These are phyloP conservation scores for Anethum foeniculum DNA, from an alignment of 140 eudicot genomes.

Conservation along the genomic window DNA sequence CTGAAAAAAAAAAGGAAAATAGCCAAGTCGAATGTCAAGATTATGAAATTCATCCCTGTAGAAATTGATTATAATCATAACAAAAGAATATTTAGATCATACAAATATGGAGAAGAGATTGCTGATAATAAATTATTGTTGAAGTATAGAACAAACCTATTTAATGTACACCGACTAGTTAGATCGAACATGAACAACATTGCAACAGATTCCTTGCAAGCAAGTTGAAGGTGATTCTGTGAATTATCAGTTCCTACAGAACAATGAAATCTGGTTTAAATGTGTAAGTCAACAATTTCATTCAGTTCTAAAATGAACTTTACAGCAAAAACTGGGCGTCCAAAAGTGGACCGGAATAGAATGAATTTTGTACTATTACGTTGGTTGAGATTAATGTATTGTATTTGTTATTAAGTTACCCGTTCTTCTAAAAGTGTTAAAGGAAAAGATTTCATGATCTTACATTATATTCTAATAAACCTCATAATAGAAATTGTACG, in stretches of 20 bases:
- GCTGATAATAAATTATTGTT: background rate
- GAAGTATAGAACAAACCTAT: constrained; percentile 40
- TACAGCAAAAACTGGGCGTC: background rate
- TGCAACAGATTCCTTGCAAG: constrained; percentile 74
- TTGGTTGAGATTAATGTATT: background rate
- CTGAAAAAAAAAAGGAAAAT: constrained; percentile 24
- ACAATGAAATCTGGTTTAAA: background rate
- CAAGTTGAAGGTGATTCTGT: constrained; percentile 40
- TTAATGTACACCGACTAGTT: constrained; percentile 76
- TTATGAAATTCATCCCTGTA: background rate
- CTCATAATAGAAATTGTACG: background rate
- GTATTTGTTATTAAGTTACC: no score
- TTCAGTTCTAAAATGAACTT: background rate
- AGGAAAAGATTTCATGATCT: no score
- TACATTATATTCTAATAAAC: no score
- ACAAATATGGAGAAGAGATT: background rate
- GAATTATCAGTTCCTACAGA: constrained; percentile 45
- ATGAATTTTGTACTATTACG: background rate
- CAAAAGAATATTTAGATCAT: background rate
- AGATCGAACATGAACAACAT: constrained; percentile 89
- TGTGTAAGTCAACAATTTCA: background rate
- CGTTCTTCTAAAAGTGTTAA: no score
- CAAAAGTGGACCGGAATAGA: background rate
- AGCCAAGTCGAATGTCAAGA: background rate
- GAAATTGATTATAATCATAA: background rate